phyloP scores from a whole-genome alignment of 148 eudicot genomes.

The Polygonum aviculare region DNA sequence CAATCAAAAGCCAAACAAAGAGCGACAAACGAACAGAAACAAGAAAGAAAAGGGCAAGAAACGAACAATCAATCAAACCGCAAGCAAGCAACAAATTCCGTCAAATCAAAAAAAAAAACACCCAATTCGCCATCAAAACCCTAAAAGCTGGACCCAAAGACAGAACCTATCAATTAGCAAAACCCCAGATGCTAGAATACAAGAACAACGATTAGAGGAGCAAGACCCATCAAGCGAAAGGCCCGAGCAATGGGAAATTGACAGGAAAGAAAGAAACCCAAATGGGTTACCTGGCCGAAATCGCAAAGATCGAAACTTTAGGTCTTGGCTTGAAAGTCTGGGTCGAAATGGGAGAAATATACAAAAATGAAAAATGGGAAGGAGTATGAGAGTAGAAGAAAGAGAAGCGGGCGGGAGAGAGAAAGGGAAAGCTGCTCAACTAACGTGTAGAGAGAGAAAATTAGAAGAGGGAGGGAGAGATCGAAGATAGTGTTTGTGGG shows the following conservation, averaged over 20 bases:
- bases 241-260: constrained; percentile 27
- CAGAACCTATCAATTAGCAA: constrained; percentile 25
- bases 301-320: constrained; percentile 42
- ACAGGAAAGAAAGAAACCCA: constrained; percentile 16
- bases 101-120: constrained; percentile 23
- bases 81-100: constrained; percentile 43
- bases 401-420: constrained; percentile 10
- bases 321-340: constrained; percentile 28
- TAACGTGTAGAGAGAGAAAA: constrained; percentile 19
- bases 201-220: constrained; percentile 10
- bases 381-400: constrained; percentile 13
- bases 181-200: constrained; percentile 30
- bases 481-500: constrained; percentile 30
- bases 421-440: constrained; percentile 14
- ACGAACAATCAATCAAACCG: constrained; percentile 22
- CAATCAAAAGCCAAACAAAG: constrained; percentile 7
- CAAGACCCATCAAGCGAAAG: constrained; percentile 13
- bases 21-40: not conserved
- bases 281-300: constrained; percentile 21
- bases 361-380: constrained; percentile 8
- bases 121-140: constrained; percentile 21
- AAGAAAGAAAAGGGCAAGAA: constrained; percentile 19
- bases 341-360: constrained; percentile 3
- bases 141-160: not conserved
- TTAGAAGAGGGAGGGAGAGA: constrained; percentile 12